Percentiles rank a stretch among this genome's conserved stretches.
phyloP scores from a whole-genome alignment of 148 eudicot genomes.

The Camellia granthamiana region DNA sequence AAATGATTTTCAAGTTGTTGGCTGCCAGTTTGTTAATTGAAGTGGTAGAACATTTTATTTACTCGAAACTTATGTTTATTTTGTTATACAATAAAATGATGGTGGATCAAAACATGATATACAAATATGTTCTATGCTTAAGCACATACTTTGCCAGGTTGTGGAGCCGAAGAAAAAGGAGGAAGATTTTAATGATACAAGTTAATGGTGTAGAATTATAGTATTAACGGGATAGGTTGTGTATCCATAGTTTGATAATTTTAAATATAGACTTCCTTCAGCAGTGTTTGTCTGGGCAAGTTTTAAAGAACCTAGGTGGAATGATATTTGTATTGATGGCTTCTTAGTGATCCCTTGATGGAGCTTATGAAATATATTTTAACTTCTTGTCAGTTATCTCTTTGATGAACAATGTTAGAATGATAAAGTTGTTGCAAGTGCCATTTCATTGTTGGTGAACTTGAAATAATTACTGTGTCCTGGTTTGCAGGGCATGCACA shows the following conservation, averaged over 20 bases:
- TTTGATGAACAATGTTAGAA: neutral
- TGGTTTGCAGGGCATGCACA: constrained; percentile 77
- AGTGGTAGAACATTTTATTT: neutral
- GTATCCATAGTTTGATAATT: neutral
- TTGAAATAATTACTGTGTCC: constrained; percentile 1
- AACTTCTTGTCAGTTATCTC: neutral
- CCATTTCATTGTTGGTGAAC: neutral
- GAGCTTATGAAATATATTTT: neutral
- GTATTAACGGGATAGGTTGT: neutral
- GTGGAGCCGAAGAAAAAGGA: neutral
- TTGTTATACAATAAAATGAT: neutral
- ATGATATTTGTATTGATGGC: neutral
- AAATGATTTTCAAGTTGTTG: neutral
- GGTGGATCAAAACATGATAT: neutral
- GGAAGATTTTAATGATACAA: neutral
- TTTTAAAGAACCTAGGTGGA: neutral
- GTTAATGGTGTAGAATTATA: neutral
- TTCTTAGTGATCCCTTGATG: constrained; percentile 2
- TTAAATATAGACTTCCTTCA: neutral
- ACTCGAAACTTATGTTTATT: neutral
- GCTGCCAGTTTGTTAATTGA: neutral
- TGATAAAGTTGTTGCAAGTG: neutral
- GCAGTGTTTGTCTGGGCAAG: neutral
- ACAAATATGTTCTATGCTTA: neutral
- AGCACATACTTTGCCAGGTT: neutral